These are phyloP conservation scores for Pueraria montana DNA, from an alignment of 306 rosid genomes.

Conservation along the genomic window DNA sequence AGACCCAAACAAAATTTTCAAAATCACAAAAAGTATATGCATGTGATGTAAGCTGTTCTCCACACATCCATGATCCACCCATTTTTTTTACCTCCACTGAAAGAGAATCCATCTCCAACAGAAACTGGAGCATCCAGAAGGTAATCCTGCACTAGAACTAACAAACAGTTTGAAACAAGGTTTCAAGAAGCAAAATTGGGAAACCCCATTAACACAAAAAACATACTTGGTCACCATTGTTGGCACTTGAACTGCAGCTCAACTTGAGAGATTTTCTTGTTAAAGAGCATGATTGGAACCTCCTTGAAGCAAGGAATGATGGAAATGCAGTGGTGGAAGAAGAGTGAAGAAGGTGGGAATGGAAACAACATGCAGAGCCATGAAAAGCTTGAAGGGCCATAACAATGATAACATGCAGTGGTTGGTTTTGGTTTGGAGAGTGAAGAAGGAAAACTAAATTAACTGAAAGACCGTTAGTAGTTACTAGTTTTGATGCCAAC, in stretches of 20 bases:
- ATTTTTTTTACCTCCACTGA: constrained; percentile 73
- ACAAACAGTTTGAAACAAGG: background rate
- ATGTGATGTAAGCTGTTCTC: background rate
- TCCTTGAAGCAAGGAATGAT: constrained; percentile 24
- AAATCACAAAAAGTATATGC: background rate
- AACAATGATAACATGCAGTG: background rate
- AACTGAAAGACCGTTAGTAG: constrained; percentile 39
- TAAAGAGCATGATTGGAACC: constrained; percentile 41
- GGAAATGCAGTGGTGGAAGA: constrained; percentile 46
- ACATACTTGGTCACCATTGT: constrained; percentile 55
- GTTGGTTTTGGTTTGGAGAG: constrained; percentile 10
- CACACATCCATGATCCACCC: background rate
- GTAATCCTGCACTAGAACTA: constrained; percentile 65
- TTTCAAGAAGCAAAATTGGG: background rate
- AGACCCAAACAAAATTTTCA: constrained; percentile 29
- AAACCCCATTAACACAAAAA: constrained; percentile 31
- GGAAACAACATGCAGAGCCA: constrained; percentile 48
- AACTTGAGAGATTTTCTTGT: constrained; percentile 52
- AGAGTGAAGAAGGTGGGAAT: constrained; percentile 42
- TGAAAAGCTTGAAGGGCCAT: constrained; percentile 55
- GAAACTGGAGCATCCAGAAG: constrained; percentile 83
- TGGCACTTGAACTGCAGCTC: constrained; percentile 59
- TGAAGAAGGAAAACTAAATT: background rate
- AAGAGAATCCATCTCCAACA: constrained; percentile 88
- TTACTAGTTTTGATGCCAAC: background rate